Evolutionary conservation across 768 basidiomycete genomes (phyloP), one percentile per base, ranked within the genome.

Genomic region (Steccherinum ochraceum): DNA sequence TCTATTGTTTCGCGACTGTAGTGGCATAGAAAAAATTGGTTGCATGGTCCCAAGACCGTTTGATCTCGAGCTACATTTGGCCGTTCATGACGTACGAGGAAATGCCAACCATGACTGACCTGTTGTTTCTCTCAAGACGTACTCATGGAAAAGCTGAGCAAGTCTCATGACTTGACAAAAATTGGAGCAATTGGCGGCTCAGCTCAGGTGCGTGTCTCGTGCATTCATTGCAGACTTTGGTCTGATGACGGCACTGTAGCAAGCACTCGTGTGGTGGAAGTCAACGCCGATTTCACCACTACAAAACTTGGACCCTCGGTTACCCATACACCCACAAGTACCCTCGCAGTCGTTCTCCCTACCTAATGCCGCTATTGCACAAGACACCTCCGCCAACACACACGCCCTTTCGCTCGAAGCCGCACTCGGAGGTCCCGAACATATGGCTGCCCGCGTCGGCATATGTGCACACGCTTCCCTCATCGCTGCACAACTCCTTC

Each of bases 221-320:
- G 24, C 23, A 24, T 26, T 21, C 48, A 43, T 18, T n/a, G 35
- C 16, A 43, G 30, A 7, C 16, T 35, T 35, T 2, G n/a, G n/a
- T n/a, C n/a, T n/a, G n/a, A n/a, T n/a, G n/a, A n/a, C 43, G 4
- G 20, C 3, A 26, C 24, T 41, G 11, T 52, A 72, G 81, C 82
- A 85, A 62, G 86, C 87, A 2, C 72, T 89, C 18, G 89, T 92
- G 39, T 91, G 88, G 86, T 91, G 89, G 87, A 89, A 88, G 68
- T 82, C 86, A 1, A 84, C 82, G 5, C 78, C 87, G 10, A 77
- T 87, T 12, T 81, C 83, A 12, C 82, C 81, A 5, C 72, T 92
- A 48, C 85, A 86, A 20, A 77, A 81, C 16, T 72, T 91, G 46
- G 86, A 89, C 60, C 80, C 88, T 2, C 78, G 80, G 56, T 65